A percentile compares a stretch with the other conserved stretches of the same genome.
Evolutionary conservation across 495 filamentous ascomycete genomes (phyloP).

Genomic region (Aspergillus sparsus): DNA sequence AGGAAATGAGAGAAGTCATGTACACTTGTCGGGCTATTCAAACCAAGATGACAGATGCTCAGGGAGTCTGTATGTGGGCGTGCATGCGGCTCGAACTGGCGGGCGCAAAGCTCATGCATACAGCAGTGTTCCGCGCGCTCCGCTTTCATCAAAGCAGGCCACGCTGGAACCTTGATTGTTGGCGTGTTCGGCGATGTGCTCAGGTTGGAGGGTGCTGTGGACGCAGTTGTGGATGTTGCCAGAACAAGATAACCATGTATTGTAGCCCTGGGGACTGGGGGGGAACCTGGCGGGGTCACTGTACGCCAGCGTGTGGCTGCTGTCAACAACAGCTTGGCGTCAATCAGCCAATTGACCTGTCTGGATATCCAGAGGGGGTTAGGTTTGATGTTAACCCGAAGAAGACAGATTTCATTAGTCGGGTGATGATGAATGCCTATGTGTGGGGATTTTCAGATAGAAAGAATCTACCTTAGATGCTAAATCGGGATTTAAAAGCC

Average conservation of each 20-base stretch:
- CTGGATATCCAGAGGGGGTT: neutral
- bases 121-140: neutral
- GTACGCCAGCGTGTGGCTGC: neutral
- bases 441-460: neutral
- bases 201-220: neutral
- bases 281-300: neutral
- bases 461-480: neutral
- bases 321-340: neutral
- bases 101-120: neutral
- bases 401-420: neutral
- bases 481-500: neutral
- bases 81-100: neutral
- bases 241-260: no score
- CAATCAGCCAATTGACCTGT: neutral
- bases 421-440: neutral
- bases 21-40: neutral
- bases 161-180: neutral
- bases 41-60: neutral
- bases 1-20: neutral
- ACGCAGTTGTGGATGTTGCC: neutral
- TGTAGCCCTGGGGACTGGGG: neutral
- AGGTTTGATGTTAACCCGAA: neutral
- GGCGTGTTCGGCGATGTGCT: neutral
- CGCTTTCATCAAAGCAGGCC: neutral
- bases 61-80: neutral